Evolutionary conservation across 805 yeast genomes (phyloP).

Genomic region (Lachancea waltii): DNA sequence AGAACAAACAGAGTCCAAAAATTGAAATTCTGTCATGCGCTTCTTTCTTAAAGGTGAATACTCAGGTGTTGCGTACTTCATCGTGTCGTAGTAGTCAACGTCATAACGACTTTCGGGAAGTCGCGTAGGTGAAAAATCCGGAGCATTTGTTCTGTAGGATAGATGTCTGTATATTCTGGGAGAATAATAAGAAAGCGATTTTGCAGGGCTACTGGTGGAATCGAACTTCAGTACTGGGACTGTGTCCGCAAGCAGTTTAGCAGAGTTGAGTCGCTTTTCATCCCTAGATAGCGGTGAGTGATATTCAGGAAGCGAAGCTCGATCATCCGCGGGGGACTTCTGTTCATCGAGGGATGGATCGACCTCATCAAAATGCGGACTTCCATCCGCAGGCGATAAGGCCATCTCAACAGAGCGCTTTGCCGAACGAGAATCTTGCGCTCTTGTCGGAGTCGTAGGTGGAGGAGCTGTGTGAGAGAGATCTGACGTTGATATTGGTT

Average conservation of each 20-base stretch:
- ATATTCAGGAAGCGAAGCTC: too few relatives aligned
- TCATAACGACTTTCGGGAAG: conserved; percentile 24
- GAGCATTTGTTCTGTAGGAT: conserved; percentile 20
- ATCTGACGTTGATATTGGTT: too few relatives aligned
- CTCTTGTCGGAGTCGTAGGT: too few relatives aligned
- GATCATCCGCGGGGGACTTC: too few relatives aligned
- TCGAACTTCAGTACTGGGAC: conserved; percentile 4
- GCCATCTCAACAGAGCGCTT: not conserved
- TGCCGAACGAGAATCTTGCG: not conserved
- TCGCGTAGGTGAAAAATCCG: conserved; percentile 25
- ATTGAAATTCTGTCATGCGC: conserved; percentile 28
- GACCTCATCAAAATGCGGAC: too few relatives aligned
- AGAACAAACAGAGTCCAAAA: conserved; percentile 34
- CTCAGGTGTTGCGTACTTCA: conserved; percentile 13
- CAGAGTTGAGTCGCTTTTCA: not conserved
- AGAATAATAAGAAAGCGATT: conserved; percentile 29
- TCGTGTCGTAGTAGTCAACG: conserved; percentile 19
- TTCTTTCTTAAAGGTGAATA: conserved; percentile 29
- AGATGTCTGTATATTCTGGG: conserved; percentile 27
- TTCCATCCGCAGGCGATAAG: not conserved
- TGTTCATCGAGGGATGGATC: too few relatives aligned
- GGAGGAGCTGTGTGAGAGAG: too few relatives aligned
- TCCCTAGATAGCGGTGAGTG: too few relatives aligned
- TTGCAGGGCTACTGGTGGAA: conserved; percentile 24
- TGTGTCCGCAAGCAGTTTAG: conserved; percentile 1